Evolutionary conservation across 2,329 filamentous ascomycete genomes (phyloP), one percentile per base, ranked within the genome.

Genomic region (Paramyrothecium sp.): DNA sequence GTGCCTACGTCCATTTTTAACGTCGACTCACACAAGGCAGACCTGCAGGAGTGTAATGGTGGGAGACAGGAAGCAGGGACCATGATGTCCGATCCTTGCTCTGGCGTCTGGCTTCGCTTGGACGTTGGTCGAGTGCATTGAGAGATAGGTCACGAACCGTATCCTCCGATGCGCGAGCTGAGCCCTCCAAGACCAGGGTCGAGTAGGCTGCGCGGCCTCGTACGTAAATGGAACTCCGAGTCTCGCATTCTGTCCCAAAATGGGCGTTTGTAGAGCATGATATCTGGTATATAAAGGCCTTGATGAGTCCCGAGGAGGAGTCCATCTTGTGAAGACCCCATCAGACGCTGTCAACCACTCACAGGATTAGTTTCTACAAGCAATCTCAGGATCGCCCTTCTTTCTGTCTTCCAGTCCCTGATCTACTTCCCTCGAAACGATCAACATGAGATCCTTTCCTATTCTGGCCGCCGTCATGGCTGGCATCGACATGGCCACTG

Each of bases 391-490:
- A 38, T 38, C 33, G 16, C 16, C 33, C 33, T 38, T 8, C 16
- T 16, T 16, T 38, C 16, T 16, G 8, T 38, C 16, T 38, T 10
- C 8, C 16, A 38, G 33, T 38, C 33, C 16, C 8, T n/a, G 33
- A 38, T 38, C 33, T 38, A 38, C 33, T 38, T 10, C 16, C 33
- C 33, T 38, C 16, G 33, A 38, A 38, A 38, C 21, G 50, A 52
- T 52, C 50, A 38, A 2, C 8, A 52, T 52, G 50, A 52, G 50
- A 20, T 52, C 50, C 7, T 30, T 38, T n/a, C 23, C 26, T 3
- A n/a, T 21, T 26, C 26, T 52, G 12, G 26, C 51, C 34, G 46
- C 47, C 70, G 65, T 53, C 51, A n/a, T 48, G 50, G 50, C 50
- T 3, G 26, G 50, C 11, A 17, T 52, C 26, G 16, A 52, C 20